phyloP scores from a whole-genome alignment of 164 flowering plant species.

The Saururus chinensis region DNA sequence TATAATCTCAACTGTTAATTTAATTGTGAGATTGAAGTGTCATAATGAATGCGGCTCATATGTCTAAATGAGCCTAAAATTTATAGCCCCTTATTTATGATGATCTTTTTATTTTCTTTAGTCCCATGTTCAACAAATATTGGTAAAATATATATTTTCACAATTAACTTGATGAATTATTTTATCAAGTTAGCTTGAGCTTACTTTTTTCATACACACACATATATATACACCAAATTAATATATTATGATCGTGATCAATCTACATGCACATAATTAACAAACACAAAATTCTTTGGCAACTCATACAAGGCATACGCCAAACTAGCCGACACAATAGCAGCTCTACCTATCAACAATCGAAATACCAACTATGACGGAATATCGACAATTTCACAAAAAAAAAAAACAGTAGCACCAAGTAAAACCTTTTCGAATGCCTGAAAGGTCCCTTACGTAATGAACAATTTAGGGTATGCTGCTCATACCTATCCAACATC shows the following conservation, averaged over 20 bases:
- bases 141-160: too few species aligned
- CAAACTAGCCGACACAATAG: constrained; percentile 44
- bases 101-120: too few species aligned
- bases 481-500: constrained; percentile 97
- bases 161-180: too few species aligned
- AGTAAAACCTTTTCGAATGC: constrained; percentile 48
- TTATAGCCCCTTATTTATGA: too few species aligned
- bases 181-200: too few species aligned
- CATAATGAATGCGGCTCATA: too few species aligned
- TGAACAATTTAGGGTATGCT: constrained; percentile 78
- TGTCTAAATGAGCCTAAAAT: too few species aligned
- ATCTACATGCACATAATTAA: constrained; percentile 84
- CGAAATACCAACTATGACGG: constrained; percentile 51
- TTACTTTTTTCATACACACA: too few species aligned
- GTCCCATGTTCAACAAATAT: too few species aligned
- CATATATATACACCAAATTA: too few species aligned
- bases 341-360: constrained; percentile 44
- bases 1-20: too few species aligned
- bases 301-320: constrained; percentile 58
- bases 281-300: constrained; percentile 70
- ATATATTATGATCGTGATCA: not conserved
- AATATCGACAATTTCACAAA: constrained; percentile 57
- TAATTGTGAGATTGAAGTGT: too few species aligned
- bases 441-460: constrained; percentile 69
- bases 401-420: constrained; percentile 44